Conservation (phyloP, 768 basidiomycete species). For the Amanita inopinata region DNA sequence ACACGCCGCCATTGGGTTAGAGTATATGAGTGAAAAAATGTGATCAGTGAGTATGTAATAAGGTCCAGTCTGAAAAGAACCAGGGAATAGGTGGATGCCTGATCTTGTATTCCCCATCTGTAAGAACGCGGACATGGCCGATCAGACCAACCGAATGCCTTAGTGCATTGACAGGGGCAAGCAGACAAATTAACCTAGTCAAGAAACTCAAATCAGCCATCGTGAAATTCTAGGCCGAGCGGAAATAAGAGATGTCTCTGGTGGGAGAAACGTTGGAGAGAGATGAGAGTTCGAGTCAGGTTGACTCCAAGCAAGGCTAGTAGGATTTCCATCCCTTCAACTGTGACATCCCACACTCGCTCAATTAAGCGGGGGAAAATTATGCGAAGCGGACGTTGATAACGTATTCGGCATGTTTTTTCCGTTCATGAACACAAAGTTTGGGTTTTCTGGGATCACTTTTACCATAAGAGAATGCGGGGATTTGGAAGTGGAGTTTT, state of each 20-base stretch:
- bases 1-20: conserved; percentile 28
- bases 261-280: too few species aligned
- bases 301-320: too few species aligned
- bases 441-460: background rate
- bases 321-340: too few species aligned
- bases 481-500: background rate
- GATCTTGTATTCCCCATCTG: conserved; percentile 29
- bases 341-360: too few species aligned
- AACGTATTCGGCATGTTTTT: conserved; percentile 1
- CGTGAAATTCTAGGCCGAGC: too few species aligned
- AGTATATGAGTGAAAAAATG: conserved; percentile 26
- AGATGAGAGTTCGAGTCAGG: too few species aligned
- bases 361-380: background rate
- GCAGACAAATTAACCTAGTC: conserved; percentile 5
- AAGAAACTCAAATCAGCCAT: background rate
- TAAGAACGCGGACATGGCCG: conserved; percentile 38
- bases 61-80: conserved; percentile 33
- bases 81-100: conserved; percentile 35
- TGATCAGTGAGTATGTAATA: conserved; percentile 42
- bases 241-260: too few species aligned
- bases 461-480: background rate
- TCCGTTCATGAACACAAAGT: background rate
- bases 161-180: conserved; percentile 3
- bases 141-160: conserved; percentile 25
- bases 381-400: conserved; percentile 2